Evolutionary conservation across 2,329 filamentous ascomycete genomes (phyloP), one percentile per base, ranked within the genome.

Genomic region (Harringtonia aguacate): DNA sequence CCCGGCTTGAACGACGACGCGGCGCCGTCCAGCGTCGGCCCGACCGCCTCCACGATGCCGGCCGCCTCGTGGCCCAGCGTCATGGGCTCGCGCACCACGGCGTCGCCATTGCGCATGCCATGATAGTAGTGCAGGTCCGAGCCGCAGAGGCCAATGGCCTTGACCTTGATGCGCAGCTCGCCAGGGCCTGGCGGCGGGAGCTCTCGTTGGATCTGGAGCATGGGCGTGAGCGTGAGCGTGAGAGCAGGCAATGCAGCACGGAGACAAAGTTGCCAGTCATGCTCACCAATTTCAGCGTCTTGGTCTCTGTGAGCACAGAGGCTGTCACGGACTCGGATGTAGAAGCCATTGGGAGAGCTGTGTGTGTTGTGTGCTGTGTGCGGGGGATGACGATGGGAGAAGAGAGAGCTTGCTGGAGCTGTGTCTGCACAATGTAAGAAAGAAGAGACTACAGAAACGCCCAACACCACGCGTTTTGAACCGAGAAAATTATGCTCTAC

Each of bases 41-140:
- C 80, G 29, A 81, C 67, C n/a, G 68, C 61, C 49, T 67, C 61
- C 49, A 84, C 66, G 24, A 79, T 66, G 36, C 79, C 79, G n/a
- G 77, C 72, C 20, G 77, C 79, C 58, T 84, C 79, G 56, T 85
- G 80, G 48, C 80, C 80, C 45, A 68, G 47, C 18, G 64, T 66
- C 45, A 73, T 55, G 21, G 70, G 70, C 50, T 66, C 70, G 24
- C 61, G 62, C 37, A 77, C 73, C 42, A 74, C 58, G 52, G 80
- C 73, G 61, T 77, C 71, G 46, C 77, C 77, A 52, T 80, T 80
- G 57, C 44, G 43, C 33, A 47, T 39, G 20, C 46, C 39, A 27
- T 48, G 45, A 44, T 49, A 52, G 49, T 53, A 53, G 58, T 79
- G 75, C 46, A 79, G 66, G 55, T 81, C 77, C 36, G 75, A 79